Conservation (phyloP, 768 basidiomycete species). For the Tulasnella sp. region DNA sequence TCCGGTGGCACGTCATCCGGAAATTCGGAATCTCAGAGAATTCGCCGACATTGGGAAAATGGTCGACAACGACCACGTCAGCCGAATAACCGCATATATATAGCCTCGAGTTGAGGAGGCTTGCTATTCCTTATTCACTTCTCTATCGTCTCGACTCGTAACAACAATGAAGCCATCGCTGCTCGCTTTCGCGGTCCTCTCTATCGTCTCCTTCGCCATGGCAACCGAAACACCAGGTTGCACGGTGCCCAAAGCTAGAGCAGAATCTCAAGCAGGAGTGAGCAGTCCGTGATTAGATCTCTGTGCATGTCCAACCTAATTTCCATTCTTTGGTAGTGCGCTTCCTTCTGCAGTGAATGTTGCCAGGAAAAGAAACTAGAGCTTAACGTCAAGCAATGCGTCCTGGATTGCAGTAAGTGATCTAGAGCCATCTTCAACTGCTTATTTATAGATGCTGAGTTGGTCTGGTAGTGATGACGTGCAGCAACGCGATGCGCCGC, state of each 20-base stretch:
- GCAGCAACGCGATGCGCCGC: not conserved
- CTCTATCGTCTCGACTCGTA: not conserved
- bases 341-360: not conserved
- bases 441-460: not conserved
- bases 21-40: conserved; percentile 11
- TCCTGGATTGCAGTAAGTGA: not conserved
- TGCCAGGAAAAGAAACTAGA: not conserved
- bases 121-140: not conserved
- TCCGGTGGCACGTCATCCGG: not conserved
- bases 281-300: not conserved
- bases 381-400: not conserved
- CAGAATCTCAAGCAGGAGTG: not conserved
- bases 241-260: not conserved
- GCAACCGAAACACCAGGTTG: not conserved
- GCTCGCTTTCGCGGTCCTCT: not conserved
- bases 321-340: not conserved
- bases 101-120: not conserved
- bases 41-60: conserved; percentile 6
- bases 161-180: not conserved
- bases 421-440: not conserved
- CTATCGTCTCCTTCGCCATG: not conserved
- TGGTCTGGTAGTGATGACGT: not conserved
- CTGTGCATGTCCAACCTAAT: not conserved
- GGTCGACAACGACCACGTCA: conserved; percentile 5
- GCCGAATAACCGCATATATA: not conserved